Conservation (phyloP, 495 filamentous ascomycete species). For the Neurospora sp. region DNA sequence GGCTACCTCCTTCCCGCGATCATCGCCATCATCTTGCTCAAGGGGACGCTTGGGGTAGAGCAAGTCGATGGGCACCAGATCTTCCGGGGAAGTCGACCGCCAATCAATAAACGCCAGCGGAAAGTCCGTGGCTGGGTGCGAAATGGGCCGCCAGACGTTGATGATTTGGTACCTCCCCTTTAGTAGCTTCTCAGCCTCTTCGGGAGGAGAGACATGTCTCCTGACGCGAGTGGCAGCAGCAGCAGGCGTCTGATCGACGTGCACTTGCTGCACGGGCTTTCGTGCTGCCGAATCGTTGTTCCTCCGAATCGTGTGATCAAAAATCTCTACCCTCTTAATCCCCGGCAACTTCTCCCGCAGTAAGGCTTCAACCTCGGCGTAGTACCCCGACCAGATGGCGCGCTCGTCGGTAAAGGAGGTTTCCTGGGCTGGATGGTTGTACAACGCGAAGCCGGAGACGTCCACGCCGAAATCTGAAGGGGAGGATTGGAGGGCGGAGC, state of each 20-base stretch:
- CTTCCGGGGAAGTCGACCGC: slow-evolving; percentile 47
- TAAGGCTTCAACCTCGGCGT: slow-evolving; percentile 67
- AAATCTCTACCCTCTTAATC: slow-evolving; percentile 55
- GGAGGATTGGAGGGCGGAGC: not conserved
- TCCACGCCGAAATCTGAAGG: slow-evolving; percentile 24
- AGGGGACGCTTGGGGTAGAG: slow-evolving; percentile 49
- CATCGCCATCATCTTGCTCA: slow-evolving; percentile 22
- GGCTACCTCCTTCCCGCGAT: slow-evolving; percentile 28
- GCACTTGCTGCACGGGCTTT: slow-evolving; percentile 59
- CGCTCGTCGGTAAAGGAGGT: slow-evolving; percentile 51
- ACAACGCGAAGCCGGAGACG: slow-evolving; percentile 31
- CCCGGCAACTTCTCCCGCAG: slow-evolving; percentile 51
- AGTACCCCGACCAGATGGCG: slow-evolving; percentile 56
- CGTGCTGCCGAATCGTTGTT: slow-evolving; percentile 41
- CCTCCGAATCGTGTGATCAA: slow-evolving; percentile 81
- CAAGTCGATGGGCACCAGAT: slow-evolving; percentile 59
- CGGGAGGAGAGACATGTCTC: slow-evolving; percentile 43
- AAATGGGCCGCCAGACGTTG: slow-evolving; percentile 76
- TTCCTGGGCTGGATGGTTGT: slow-evolving; percentile 30
- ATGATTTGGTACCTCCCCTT: slow-evolving; percentile 62
- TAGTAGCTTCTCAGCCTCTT: slow-evolving; percentile 48
- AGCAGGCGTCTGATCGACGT: slow-evolving; percentile 70
- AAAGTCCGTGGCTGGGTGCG: slow-evolving; percentile 51
- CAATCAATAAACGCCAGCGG: slow-evolving; percentile 66
- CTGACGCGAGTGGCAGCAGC: slow-evolving; percentile 56